Evolutionary conservation across 2,329 filamentous ascomycete species (phyloP), one percentile per base, ranked within the genome.

Genomic region (Colletotrichum aenigma): DNA sequence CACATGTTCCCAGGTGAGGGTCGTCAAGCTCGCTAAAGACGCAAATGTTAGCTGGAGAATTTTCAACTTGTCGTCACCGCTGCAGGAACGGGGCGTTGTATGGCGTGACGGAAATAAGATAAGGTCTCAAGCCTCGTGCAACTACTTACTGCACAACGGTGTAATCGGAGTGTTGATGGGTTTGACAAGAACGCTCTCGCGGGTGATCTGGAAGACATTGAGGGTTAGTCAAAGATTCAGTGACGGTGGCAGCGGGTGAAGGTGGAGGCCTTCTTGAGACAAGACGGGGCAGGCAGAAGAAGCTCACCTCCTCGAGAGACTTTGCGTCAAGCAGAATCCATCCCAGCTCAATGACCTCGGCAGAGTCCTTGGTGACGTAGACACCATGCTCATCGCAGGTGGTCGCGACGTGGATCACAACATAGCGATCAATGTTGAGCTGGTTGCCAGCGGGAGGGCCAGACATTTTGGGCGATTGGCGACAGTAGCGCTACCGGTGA

Each of bases 321-420:
- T 96, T 97, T 79, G 95, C 94, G 84, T 98, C 96, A 78, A 98
- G 90, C 82, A 99, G 88, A 83, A 98, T 98, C 97, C 97, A 99
- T 78, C 96, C 97, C 84, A 99, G 91, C 91, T 99, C 97, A 86
- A 99, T 99, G 79, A 99, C 97, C 89, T 99, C 97, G 77, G 97
- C 97, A 75, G 97, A 98, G 87, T 99, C 97, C 88, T 98, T 98
- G 76, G 97, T 99, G 75, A 99, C 97, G 86, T 99, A 99, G 79
- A 99, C 97, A 78, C 97, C 97, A 87, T 99, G 97, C 86, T 99
- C 97, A 86, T 99, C 97, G 87, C 97, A 99, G 80, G 97, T 99
- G 43, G 97, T 99, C 78, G 97, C 97, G 83, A 98, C 96, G 87
- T 99, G 97, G 85, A 98, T 98, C 83, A 99, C 95, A 79, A 98